A percentile compares a stretch with the other conserved stretches of the same genome.
Evolutionary conservation across 768 basidiomycete genomes (phyloP).

Genomic region (Tylopilus rubrobrunneus): DNA sequence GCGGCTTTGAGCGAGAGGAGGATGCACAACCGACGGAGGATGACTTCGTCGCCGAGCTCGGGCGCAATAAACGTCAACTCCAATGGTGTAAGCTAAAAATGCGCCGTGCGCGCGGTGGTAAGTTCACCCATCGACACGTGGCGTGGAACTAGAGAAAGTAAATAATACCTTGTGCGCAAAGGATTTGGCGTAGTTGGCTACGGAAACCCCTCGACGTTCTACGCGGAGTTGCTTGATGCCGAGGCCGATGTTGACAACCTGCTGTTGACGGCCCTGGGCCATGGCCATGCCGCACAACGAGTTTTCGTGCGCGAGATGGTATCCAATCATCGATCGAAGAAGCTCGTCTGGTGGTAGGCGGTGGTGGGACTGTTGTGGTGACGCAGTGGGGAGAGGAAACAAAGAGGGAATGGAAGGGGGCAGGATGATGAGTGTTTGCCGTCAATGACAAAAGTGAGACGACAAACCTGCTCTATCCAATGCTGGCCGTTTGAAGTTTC

Average conservation of each 20-base stretch:
- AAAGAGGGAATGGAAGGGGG: not conserved
- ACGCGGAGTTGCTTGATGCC: conserved; percentile 67
- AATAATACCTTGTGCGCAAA: conserved; percentile 66
- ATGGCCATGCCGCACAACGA: conserved; percentile 79
- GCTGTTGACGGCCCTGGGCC: conserved; percentile 70
- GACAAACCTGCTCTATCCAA: conserved; percentile 74
- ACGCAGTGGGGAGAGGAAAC: not conserved
- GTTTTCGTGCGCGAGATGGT: conserved; percentile 64
- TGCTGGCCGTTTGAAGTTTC: conserved; percentile 62
- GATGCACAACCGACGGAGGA: conserved; percentile 72
- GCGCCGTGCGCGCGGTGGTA: not conserved
- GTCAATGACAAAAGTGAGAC: not conserved
- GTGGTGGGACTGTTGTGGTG: conserved; percentile 42
- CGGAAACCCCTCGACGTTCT: conserved; percentile 55
- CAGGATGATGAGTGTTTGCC: conserved; percentile 2
- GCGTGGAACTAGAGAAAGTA: not conserved
- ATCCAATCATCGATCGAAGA: conserved; percentile 76
- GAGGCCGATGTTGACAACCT: conserved; percentile 78
- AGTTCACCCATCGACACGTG: not conserved
- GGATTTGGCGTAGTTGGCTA: conserved; percentile 64
- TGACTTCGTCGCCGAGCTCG: conserved; percentile 55
- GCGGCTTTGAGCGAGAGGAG: conserved; percentile 76
- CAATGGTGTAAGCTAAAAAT: conserved; percentile 36
- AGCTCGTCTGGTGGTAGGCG: conserved; percentile 61
- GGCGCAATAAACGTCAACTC: conserved; percentile 53